Evolutionary conservation across 2,329 filamentous ascomycete genomes (phyloP), one percentile per base, ranked within the genome.

Genomic region (Claviceps cyperi): DNA sequence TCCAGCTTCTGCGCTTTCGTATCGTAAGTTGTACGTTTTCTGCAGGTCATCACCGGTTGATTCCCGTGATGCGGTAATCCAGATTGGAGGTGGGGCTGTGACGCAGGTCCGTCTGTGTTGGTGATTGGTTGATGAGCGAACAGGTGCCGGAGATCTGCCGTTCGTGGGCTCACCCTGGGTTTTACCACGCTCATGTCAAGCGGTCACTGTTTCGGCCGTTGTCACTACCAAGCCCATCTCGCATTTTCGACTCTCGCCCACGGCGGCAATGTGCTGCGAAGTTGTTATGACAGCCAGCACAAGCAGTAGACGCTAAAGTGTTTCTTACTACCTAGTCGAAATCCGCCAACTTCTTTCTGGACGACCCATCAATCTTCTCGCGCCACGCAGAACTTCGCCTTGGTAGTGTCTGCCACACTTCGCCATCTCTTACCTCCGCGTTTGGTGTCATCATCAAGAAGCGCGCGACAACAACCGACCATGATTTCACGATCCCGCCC

Each of bases 401-500:
- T 44, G 11, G 36, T 28, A 28, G 47, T 36, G 15, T 28, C 47
- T 39, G 48, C 37, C 46, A 36, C 17, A 37, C 36, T 40, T 43
- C 28, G 43, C 49, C 51, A 48, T 49, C 49, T 51, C 50, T 45
- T 47, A 51, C 47, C 15, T 21, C 22, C 37, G 39, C 48, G 51
- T 40, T 47, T 43, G 47, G 48, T 40, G 45, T 43, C 46, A 43
- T 41, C 40, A 43, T 28, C 2, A 24, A 39, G 36, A 41, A 41
- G 19, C 43, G 47, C 50, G 28, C 44, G 43, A 47, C 32, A 36
- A 17, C n/a, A 32, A 9, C 32, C 53, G 38, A 57, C 53, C 59
- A 70, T 70, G 68, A 69, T 70, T 51, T 65, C 67, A 44, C 64
- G 66, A 52, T 66, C 66, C 50, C 66, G 65, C 58, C 60, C 67